These are phyloP conservation scores for Pichia sp. DNA, from an alignment of 1,139 yeast species.

Conservation along the genomic window DNA sequence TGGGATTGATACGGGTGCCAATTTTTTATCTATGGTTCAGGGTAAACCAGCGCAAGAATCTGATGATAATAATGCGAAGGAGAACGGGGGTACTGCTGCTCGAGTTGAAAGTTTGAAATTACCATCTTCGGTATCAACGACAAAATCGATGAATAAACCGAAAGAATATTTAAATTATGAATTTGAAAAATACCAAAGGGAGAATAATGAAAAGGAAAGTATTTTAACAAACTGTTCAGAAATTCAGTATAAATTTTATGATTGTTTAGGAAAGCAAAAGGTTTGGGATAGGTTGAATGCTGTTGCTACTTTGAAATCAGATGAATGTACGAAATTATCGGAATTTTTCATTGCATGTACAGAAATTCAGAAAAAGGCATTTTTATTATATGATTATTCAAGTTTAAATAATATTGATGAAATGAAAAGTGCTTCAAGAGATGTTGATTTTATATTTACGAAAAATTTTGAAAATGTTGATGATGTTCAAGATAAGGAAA, in stretches of 20 bases:
- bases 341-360: constrained; percentile 28
- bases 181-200: constrained; percentile 24
- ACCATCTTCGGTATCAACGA: constrained; percentile 7
- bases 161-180: constrained; percentile 13
- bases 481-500: constrained; percentile 24
- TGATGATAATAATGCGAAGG: neutral
- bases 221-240: constrained; percentile 30
- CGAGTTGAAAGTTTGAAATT: neutral
- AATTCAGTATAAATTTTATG: constrained; percentile 23
- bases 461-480: constrained; percentile 20
- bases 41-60: neutral
- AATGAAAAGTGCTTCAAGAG: constrained; percentile 22
- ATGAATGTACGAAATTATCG: constrained; percentile 22
- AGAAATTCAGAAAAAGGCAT: constrained; percentile 27
- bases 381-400: constrained; percentile 27
- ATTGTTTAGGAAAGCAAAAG: constrained; percentile 21
- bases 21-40: constrained; percentile 8
- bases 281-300: constrained; percentile 15
- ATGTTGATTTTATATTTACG: constrained; percentile 25
- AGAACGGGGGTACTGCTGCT: too few relatives aligned
- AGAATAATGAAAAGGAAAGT: constrained; percentile 23
- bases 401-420: constrained; percentile 24
- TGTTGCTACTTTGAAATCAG: constrained; percentile 16
- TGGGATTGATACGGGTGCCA: neutral
- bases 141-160: constrained; percentile 8